A percentile compares a stretch with the other conserved stretches of the same genome.
Evolutionary conservation across 2,329 filamentous ascomycete genomes (phyloP).

Genomic region (Colletotrichum cereale): DNA sequence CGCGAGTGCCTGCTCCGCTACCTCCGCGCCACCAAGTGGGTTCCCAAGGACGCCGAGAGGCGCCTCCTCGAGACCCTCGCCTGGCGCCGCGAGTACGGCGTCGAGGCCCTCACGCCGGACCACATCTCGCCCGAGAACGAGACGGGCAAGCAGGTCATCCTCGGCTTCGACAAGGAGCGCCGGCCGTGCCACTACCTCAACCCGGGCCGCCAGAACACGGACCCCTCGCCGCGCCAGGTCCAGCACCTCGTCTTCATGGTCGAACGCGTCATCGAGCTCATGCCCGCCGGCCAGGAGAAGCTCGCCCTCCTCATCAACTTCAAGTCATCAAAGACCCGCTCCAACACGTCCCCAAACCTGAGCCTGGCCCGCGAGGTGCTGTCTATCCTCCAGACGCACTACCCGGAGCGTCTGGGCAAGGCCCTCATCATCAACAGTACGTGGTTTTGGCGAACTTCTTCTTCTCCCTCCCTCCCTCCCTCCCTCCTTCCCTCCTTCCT

Average conservation of each 20-base stretch:
- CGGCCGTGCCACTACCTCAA: constrained; percentile 93
- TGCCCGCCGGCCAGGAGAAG: constrained; percentile 88
- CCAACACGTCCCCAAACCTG: constrained; percentile 79
- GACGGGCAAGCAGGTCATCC: constrained; percentile 92
- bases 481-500: no score
- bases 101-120: constrained; percentile 82
- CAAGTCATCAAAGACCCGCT: constrained; percentile 80
- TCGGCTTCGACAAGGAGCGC: constrained; percentile 87
- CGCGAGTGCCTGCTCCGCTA: constrained; percentile 93
- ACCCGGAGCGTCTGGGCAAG: constrained; percentile 90
- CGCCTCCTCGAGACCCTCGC: constrained; percentile 84
- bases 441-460: no score
- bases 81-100: constrained; percentile 92
- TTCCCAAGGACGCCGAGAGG: constrained; percentile 78
- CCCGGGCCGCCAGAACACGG: constrained; percentile 93
- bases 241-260: constrained; percentile 97
- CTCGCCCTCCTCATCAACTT: constrained; percentile 93
- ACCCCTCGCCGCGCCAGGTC: constrained; percentile 85
- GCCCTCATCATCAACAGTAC: constrained; percentile 90
- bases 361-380: constrained; percentile 86
- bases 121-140: constrained; percentile 95
- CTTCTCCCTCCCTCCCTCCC: no score
- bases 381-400: constrained; percentile 93
- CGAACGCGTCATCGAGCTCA: constrained; percentile 88
- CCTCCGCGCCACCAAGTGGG: constrained; percentile 94